Conservation (phyloP, 2,329 filamentous ascomycete genomes). For the Monascus ruber region DNA sequence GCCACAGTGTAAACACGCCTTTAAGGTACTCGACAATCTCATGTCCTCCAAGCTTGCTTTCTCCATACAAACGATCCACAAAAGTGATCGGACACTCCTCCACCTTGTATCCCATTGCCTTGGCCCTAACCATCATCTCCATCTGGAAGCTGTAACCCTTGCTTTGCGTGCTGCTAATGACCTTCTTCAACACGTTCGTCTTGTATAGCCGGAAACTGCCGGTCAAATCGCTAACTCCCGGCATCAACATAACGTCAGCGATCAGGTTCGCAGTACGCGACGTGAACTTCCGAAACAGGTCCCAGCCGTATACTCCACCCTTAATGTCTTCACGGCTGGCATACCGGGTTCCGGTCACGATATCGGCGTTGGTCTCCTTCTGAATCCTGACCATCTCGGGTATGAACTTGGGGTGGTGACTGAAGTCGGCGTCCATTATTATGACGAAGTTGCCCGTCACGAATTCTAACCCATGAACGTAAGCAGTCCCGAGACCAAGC, state of each 20-base stretch:
- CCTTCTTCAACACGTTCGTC: slow-evolving; percentile 75
- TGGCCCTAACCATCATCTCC: slow-evolving; percentile 97
- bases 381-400: slow-evolving; percentile 82
- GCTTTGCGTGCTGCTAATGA: slow-evolving; percentile 81
- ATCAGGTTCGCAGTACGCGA: slow-evolving; percentile 82
- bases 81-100: slow-evolving; percentile 95
- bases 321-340: slow-evolving; percentile 52
- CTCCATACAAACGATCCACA: slow-evolving; percentile 88
- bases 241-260: slow-evolving; percentile 83
- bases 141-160: slow-evolving; percentile 99
- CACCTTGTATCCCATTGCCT: slow-evolving; percentile 88
- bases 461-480: slow-evolving; percentile 88
- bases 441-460: slow-evolving; percentile 89
- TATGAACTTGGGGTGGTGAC: slow-evolving; percentile 98
- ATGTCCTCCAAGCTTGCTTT: slow-evolving; percentile 85
- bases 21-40: slow-evolving; percentile 97
- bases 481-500: slow-evolving; percentile 91
- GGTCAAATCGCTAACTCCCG: slow-evolving; percentile 90
- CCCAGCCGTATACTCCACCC: slow-evolving; percentile 91
- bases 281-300: slow-evolving; percentile 67
- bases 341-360: slow-evolving; percentile 93
- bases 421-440: slow-evolving; percentile 99
- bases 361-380: slow-evolving; percentile 71
- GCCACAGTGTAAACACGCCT: slow-evolving; percentile 65
- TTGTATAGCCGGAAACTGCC: slow-evolving; percentile 94